phyloP scores from a whole-genome alignment of 345 rosid species.

The Ceriops decandra region DNA sequence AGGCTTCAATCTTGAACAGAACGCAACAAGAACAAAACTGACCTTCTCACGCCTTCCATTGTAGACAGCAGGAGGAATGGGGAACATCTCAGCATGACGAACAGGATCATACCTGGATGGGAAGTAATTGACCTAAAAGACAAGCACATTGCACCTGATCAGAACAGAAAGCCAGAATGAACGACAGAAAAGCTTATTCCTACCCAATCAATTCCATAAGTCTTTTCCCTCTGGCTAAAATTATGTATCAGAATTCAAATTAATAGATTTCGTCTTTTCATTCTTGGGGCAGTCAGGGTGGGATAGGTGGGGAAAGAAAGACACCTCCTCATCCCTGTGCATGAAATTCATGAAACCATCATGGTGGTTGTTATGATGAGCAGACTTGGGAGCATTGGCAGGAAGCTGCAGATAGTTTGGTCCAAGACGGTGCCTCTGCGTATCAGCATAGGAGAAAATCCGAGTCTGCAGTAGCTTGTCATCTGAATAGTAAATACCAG shows the following conservation, averaged over 20 bases:
- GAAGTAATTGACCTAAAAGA: conserved; percentile 79
- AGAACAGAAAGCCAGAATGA: conserved; percentile 3
- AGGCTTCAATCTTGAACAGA: background rate
- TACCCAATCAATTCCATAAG: background rate
- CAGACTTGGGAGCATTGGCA: conserved; percentile 87
- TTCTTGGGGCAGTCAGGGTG: too few species aligned
- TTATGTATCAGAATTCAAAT: too few species aligned
- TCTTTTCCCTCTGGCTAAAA: too few species aligned
- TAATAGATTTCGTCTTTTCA: too few species aligned
- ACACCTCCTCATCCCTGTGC: conserved; percentile 93
- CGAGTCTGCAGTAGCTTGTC: conserved; percentile 89
- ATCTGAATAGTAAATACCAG: conserved; percentile 81
- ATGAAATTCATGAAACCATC: conserved; percentile 91
- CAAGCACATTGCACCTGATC: conserved; percentile 8
- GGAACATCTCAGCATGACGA: conserved; percentile 68
- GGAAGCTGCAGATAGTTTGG: conserved; percentile 97
- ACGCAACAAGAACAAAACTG: conserved; percentile 11
- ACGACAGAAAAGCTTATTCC: background rate
- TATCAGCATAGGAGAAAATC: conserved; percentile 82
- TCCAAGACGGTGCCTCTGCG: conserved; percentile 98
- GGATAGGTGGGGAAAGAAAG: background rate
- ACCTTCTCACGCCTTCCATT: conserved; percentile 88
- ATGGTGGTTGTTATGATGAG: conserved; percentile 93
- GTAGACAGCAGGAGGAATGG: conserved; percentile 49
- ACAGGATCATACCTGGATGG: conserved; percentile 80